Evolutionary conservation across 78 protist genomes (phyloP).

Genomic region (Monocercomonoides exilis): DNA sequence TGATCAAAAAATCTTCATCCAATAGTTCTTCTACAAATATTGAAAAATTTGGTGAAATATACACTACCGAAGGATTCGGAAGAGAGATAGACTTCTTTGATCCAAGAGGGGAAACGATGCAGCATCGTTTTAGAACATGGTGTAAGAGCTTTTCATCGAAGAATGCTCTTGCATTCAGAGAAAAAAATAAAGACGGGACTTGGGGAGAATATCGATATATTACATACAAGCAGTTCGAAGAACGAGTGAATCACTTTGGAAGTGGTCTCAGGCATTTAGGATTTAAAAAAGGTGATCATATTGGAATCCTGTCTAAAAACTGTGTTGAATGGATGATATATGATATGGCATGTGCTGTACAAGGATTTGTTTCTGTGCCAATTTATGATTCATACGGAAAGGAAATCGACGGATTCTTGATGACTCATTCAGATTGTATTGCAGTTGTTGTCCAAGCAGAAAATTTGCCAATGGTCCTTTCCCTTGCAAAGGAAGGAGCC

Average conservation of each 20-base stretch:
- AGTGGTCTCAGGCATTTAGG: background rate
- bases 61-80: no score
- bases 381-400: background rate
- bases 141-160: no score
- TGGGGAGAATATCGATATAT: no score
- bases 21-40: no score
- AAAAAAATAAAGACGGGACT: no score
- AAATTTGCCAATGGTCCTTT: background rate
- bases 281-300: background rate
- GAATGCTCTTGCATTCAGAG: no score
- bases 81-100: no score
- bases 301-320: background rate
- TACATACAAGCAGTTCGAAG: no score
- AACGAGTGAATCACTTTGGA: background rate
- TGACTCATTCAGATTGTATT: background rate
- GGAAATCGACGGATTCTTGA: background rate
- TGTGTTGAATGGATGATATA: background rate
- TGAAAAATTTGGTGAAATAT: no score
- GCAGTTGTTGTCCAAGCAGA: background rate
- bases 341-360: background rate
- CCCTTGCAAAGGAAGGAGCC: background rate
- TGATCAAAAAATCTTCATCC: no score
- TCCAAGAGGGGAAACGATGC: no score
- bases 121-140: no score
- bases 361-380: background rate